phyloP scores from a whole-genome alignment of 768 basidiomycete genomes.

The Tulasnella sp. region DNA sequence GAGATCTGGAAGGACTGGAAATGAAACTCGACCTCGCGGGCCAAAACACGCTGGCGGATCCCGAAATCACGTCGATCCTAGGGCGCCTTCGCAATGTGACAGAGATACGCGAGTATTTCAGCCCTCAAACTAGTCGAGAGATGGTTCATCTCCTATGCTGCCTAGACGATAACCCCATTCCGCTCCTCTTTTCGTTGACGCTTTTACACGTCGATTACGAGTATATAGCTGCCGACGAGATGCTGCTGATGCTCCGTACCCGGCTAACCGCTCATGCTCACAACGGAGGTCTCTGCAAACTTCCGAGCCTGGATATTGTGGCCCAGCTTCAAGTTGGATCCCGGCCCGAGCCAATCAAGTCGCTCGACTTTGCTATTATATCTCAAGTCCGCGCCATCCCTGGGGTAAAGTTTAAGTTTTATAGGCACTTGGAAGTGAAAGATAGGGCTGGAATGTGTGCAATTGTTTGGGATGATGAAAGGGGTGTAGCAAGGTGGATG shows the following conservation, averaged over 20 bases:
- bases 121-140: too few relatives aligned
- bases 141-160: too few relatives aligned
- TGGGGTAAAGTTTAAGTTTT: neutral
- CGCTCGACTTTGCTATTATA: neutral
- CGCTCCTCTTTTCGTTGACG: too few relatives aligned
- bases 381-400: neutral
- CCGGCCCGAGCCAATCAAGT: neutral
- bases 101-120: too few relatives aligned
- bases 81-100: too few relatives aligned
- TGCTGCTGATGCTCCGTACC: too few relatives aligned
- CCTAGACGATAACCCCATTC: too few relatives aligned
- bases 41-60: neutral
- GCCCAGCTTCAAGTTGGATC: neutral
- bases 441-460: neutral
- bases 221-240: too few relatives aligned
- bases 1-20: neutral
- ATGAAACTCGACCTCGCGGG: too few relatives aligned
- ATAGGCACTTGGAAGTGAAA: neutral
- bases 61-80: neutral
- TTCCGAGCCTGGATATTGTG: neutral
- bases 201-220: too few relatives aligned
- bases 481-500: neutral
- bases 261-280: too few relatives aligned
- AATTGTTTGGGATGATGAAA: neutral
- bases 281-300: neutral